These are phyloP conservation scores for Proliferodiscus dingleyae DNA, from an alignment of 2,329 filamentous ascomycete species.

Conservation along the genomic window DNA sequence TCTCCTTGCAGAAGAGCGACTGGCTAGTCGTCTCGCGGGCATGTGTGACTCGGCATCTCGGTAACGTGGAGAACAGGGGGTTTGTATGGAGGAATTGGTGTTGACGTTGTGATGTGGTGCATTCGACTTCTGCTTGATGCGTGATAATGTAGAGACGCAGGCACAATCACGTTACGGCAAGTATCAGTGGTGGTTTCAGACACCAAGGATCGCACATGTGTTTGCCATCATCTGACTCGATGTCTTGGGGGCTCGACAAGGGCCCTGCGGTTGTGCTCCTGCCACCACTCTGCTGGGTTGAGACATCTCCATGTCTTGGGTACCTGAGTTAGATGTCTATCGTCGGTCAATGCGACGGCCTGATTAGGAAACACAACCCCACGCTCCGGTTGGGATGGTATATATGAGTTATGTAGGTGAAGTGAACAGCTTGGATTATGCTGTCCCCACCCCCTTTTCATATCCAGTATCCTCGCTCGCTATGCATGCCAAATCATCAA, in stretches of 20 bases:
- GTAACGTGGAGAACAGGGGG: slow-evolving; percentile 7
- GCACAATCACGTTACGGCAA: slow-evolving; percentile 6
- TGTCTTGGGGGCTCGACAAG: slow-evolving; percentile 4
- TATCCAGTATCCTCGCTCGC: slow-evolving; percentile 10
- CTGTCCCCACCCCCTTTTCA: not conserved
- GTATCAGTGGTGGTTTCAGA: not conserved
- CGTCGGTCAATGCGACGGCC: not conserved
- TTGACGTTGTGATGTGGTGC: not conserved
- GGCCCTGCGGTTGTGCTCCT: not conserved
- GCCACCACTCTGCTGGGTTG: slow-evolving; percentile 1
- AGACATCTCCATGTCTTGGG: slow-evolving; percentile 4
- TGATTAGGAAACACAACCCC: not conserved
- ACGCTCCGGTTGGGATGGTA: not conserved
- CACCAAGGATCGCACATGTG: slow-evolving; percentile 5
- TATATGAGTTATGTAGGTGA: not conserved
- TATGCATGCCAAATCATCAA: slow-evolving; percentile 5
- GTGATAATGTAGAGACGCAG: not conserved
- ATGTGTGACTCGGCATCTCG: slow-evolving; percentile 15
- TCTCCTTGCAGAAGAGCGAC: not conserved
- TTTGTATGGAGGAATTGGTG: not conserved
- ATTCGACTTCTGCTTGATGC: not conserved
- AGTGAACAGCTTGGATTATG: not conserved
- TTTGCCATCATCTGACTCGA: slow-evolving; percentile 16
- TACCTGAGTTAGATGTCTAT: slow-evolving; percentile 2
- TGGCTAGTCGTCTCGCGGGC: not conserved